phyloP scores from a whole-genome alignment of 129 eudicot species.

The Centaurea solstitialis region DNA sequence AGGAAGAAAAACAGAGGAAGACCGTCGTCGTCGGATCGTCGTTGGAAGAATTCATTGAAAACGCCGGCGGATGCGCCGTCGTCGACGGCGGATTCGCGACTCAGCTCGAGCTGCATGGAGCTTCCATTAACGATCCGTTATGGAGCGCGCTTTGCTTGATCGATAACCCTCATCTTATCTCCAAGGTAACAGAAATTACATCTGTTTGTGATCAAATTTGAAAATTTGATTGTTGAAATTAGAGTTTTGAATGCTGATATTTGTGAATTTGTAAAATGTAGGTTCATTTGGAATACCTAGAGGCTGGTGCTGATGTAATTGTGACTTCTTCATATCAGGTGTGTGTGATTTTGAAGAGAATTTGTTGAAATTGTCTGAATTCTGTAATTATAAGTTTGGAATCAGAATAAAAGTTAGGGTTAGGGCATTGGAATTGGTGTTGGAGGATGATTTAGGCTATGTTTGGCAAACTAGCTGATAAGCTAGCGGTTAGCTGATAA shows the following conservation, averaged over 20 bases:
- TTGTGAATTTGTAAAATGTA: conserved; percentile 21
- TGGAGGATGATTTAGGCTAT: not conserved
- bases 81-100: conserved; percentile 88
- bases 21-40: conserved; percentile 30
- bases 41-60: conserved; percentile 59
- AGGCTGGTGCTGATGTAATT: conserved; percentile 90
- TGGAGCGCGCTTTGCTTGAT: conserved; percentile 90
- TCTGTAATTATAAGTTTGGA: no score
- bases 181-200: conserved; percentile 35
- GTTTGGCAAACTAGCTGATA: no score
- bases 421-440: not conserved
- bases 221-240: not conserved
- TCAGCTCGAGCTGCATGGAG: conserved; percentile 82
- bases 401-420: not conserved
- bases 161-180: conserved; percentile 67
- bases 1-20: not conserved
- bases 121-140: conserved; percentile 71
- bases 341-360: not conserved
- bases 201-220: not conserved
- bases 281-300: conserved; percentile 89
- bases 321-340: conserved; percentile 97
- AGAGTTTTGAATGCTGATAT: not conserved
- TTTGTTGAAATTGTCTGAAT: not conserved
- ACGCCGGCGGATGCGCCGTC: conserved; percentile 85
- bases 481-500: no score